phyloP scores from a whole-genome alignment of 371 early-diverging fungal species.

The Capillidium rhysosporum region DNA sequence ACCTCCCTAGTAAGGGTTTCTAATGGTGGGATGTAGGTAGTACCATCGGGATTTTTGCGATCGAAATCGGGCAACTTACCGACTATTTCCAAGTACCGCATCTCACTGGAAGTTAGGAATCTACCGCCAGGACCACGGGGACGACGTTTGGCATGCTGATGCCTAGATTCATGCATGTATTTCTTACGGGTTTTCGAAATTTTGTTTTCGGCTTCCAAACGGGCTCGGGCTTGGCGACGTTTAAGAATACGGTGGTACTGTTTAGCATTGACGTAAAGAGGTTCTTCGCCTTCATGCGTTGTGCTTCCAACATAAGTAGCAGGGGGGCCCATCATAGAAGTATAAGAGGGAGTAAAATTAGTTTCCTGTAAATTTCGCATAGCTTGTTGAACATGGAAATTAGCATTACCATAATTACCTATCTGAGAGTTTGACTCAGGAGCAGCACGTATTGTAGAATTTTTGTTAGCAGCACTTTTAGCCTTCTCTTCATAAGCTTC shows the following conservation, averaged over 20 bases:
- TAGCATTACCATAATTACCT: background rate
- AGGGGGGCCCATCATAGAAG: conserved; percentile 2
- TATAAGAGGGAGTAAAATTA: background rate
- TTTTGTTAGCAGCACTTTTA: background rate
- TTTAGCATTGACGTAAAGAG: conserved; percentile 79
- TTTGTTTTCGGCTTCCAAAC: conserved; percentile 32
- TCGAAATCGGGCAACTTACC: conserved; percentile 1
- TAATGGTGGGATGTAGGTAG: too few relatives aligned
- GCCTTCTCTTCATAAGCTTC: too few relatives aligned
- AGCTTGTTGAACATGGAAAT: background rate
- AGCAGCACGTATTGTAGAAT: background rate
- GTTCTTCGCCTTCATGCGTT: conserved; percentile 30
- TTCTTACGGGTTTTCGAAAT: conserved; percentile 34
- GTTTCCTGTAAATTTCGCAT: background rate
- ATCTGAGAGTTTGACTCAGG: background rate
- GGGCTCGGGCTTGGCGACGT: conserved; percentile 49
- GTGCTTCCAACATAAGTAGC: conserved; percentile 5
- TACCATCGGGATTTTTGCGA: background rate
- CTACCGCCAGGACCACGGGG: conserved; percentile 82
- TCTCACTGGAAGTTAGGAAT: conserved; percentile 41
- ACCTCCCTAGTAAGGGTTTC: too few relatives aligned
- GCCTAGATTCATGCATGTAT: conserved; percentile 90
- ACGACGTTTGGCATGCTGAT: conserved; percentile 89
- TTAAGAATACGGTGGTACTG: conserved; percentile 84
- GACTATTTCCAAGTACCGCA: conserved; percentile 8